A percentile compares a stretch with the other conserved stretches of the same genome.
Conservation (phyloP, 83 land plant species). For the Picea mariana region DNA sequence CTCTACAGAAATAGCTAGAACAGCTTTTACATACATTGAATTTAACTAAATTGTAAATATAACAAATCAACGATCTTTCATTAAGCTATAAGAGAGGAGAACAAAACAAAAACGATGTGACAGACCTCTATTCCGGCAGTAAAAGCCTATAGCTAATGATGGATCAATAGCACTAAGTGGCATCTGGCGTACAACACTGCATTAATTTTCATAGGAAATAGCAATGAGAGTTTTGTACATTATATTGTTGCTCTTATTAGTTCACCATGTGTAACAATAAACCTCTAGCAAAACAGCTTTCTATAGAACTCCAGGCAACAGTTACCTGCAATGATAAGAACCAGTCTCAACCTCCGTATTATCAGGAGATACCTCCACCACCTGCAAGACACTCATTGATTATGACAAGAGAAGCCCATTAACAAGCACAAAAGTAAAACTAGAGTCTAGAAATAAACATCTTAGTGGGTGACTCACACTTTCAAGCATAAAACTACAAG, state of each 20-base stretch:
- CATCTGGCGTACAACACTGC: conserved; percentile 73
- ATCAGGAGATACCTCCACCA: conserved; percentile 50
- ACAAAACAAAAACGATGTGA: background rate
- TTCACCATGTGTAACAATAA: background rate
- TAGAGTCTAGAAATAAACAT: background rate
- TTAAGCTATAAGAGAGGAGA: no score
- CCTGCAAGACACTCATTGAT: conserved; percentile 47
- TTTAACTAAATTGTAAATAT: no score
- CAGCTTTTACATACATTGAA: no score
- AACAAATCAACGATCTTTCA: no score
- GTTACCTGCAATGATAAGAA: conserved; percentile 95
- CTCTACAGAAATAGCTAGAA: no score
- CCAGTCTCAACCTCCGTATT: conserved; percentile 71
- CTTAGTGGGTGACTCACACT: no score
- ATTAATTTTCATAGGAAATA: background rate
- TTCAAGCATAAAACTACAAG: background rate
- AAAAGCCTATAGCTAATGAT: conserved; percentile 95
- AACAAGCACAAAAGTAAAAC: background rate
- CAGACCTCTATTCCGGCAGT: conserved; percentile 84
- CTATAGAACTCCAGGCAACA: background rate
- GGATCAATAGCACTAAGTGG: conserved; percentile 84
- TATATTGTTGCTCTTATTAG: background rate
- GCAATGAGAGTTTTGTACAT: background rate
- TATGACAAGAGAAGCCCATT: background rate
- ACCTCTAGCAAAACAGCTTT: background rate